Conservation (phyloP, 2,329 filamentous ascomycete species). For the Ambrosiella beaveri region DNA sequence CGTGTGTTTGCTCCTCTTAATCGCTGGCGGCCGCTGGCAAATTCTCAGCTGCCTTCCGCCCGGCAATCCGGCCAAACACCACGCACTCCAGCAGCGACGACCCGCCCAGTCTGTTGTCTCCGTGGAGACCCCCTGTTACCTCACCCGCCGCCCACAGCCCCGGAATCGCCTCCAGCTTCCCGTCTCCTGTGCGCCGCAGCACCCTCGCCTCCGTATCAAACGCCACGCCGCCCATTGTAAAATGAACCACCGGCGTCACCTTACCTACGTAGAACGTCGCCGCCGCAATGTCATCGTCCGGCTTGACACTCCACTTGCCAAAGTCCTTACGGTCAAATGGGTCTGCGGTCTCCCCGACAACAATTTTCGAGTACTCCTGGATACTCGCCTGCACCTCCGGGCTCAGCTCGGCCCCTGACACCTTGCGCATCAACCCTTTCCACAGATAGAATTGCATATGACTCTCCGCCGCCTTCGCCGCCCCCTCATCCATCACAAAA, state of each 20-base stretch:
- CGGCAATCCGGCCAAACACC: conserved; percentile 44
- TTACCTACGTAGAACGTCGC: conserved; percentile 38
- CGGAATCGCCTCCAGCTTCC: conserved; percentile 26
- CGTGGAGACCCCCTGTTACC: conserved; percentile 46
- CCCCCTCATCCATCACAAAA: conserved; percentile 42
- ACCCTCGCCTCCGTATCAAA: conserved; percentile 38
- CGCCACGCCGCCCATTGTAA: conserved; percentile 48
- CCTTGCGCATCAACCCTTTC: conserved; percentile 42
- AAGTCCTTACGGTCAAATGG: conserved; percentile 32
- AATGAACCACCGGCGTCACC: conserved; percentile 47
- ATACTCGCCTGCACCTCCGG: conserved; percentile 25
- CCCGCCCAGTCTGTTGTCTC: conserved; percentile 43
- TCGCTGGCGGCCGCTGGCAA: background rate
- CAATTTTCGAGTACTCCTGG: conserved; percentile 30
- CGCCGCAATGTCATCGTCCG: conserved; percentile 23
- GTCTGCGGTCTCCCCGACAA: conserved; percentile 24
- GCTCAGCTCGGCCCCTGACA: conserved; percentile 33
- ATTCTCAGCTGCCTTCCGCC: conserved; percentile 25
- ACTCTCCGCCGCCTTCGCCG: conserved; percentile 31
- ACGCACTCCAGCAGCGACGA: conserved; percentile 46
- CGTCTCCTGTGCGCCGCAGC: conserved; percentile 22
- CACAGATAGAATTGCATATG: conserved; percentile 47
- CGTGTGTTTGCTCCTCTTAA: background rate
- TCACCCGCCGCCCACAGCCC: conserved; percentile 48
- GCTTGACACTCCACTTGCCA: conserved; percentile 35